Evolutionary conservation across 306 rosid species (phyloP), one percentile per base, ranked within the genome.

Genomic region (Trifolium repens): DNA sequence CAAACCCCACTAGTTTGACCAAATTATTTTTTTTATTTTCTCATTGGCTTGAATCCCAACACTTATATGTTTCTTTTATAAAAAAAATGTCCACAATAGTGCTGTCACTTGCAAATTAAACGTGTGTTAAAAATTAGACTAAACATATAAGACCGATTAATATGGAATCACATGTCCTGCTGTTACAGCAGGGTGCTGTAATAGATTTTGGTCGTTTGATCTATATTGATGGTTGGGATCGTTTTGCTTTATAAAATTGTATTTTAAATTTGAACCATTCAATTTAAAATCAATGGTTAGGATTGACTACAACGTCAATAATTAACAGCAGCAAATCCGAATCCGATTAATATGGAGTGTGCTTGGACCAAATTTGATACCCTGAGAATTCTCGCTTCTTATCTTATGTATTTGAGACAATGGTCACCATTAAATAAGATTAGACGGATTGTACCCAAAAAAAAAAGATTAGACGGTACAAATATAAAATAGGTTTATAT

Each of bases 1-100:
- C 85, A 84, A 85, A 75, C 60, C 69, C 85, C 80, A 80, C 81
- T 30, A 37, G 35, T 86, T 86, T 88, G 92, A 88, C 90, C 85
- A 77, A 82, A 50, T 55, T 55, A 47, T 74, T 71, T 22, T 59
- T 46, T 47, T 62, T 70, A 66, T 59, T 46, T 71, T 53, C 68
- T 34, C 19, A 40, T 78, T 50, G 30, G 54, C 59, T 63, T 70
- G 65, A 50, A 26, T 37, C 83, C 34, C 34, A 30, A 30, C 34
- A 30, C 34, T 30, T 30, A 30, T 30, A 32, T 32, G 35, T 32
- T 32, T 32, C 4, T 32, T 32, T 43, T 13, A 17, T 54, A 14
- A 12, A 15, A 37, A 15, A 26, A 61, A 74, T 54, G 53, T 70
- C 46, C 68, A 50, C 16, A 52, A 50, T 12, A 52, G 69, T 57